Evolutionary conservation across 495 filamentous ascomycete species (phyloP), one percentile per base, ranked within the genome.

Genomic region (Penicillium paradoxum): DNA sequence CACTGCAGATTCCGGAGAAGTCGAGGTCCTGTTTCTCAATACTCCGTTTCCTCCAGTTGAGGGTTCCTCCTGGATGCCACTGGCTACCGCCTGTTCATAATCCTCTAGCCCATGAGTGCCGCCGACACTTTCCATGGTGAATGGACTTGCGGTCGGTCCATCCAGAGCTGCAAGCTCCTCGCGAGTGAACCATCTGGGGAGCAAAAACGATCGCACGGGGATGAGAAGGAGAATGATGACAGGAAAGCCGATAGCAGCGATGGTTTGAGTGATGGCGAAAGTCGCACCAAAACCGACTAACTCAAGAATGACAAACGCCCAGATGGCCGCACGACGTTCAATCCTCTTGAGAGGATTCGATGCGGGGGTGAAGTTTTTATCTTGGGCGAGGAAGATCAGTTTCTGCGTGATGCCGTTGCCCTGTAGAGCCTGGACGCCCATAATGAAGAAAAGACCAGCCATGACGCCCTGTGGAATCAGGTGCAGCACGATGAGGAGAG

Each of bases 261-360:
- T 89, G 0, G 92, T 96, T 69, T 97, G 91, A 8, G 90, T 92
- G 58, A 96, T 92, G n/a, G 90, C 91, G 65, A 97, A 93, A 2
- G 88, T 95, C 1, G 84, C 88, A 4, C 76, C 89, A 60, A 97
- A 93, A 0, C 88, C 90, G 27, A 88, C 13, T 5, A 95, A 69
- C 67, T 96, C 86, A n/a, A 91, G 66, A 13, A 68, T 70, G 2
- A 95, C 85, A 68, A 95, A 96, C 5, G 64, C 65, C 86, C 88
- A 95, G 55, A 95, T 77, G 2, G 84, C 83, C 9, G 53, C 51
- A 9, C 84, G 80, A 18, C 86, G 79, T 18, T 76, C 65, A 18
- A 90, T 67, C 8, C 69, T 69, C 47, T 77, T 78, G 10, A 96
- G 81, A 8, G 88, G 88, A 53, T 92, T 83, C 0, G 76, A 75